These are phyloP conservation scores for Botrytis medusae DNA, from an alignment of 2,329 filamentous ascomycete species.

Conservation along the genomic window DNA sequence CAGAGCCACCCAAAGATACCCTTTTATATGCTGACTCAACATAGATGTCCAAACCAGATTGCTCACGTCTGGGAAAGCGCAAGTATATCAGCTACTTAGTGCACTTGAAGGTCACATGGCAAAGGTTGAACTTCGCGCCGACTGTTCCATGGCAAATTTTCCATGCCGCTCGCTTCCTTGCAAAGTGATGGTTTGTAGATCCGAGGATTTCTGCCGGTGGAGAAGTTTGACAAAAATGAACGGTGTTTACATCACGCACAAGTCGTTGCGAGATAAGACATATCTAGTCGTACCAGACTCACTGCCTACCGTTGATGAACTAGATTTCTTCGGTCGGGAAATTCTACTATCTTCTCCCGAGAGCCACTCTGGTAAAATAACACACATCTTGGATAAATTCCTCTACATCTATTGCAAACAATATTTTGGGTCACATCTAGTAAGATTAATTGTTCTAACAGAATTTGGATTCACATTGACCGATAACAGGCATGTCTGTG, in stretches of 20 bases:
- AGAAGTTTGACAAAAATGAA: constrained; percentile 25
- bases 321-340: constrained; percentile 26
- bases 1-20: neutral
- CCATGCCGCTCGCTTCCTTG: constrained; percentile 22
- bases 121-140: constrained; percentile 23
- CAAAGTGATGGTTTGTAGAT: constrained; percentile 26
- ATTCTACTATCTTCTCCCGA: constrained; percentile 25
- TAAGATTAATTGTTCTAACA: neutral
- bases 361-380: constrained; percentile 26
- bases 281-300: constrained; percentile 27
- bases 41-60: constrained; percentile 24
- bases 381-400: constrained; percentile 26
- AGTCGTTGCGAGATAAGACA: constrained; percentile 23
- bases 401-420: constrained; percentile 22
- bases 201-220: constrained; percentile 26
- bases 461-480: neutral
- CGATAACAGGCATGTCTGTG: constrained; percentile 20
- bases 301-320: constrained; percentile 24
- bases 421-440: constrained; percentile 15
- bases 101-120: constrained; percentile 18
- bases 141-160: constrained; percentile 21
- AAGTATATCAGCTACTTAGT: constrained; percentile 8
- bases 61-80: constrained; percentile 19
- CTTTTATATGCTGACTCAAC: neutral
- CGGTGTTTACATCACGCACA: constrained; percentile 28